A percentile compares a stretch with the other conserved stretches of the same genome.
Evolutionary conservation across 2,329 filamentous ascomycete species (phyloP).

Genomic region (Hypoxylon sp.): DNA sequence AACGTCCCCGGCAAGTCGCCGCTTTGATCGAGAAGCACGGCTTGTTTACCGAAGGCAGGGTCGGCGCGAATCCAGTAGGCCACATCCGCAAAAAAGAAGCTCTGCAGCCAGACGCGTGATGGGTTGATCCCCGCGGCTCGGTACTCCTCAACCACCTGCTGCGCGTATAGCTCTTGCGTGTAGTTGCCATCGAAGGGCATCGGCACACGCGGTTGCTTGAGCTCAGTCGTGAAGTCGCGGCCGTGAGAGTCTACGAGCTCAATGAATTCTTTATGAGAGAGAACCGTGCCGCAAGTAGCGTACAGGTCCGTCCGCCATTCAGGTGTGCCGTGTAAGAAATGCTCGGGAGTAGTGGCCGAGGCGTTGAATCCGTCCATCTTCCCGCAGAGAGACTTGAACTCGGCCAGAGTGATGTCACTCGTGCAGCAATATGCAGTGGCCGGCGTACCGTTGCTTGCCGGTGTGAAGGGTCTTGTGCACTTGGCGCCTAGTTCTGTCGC

Average conservation of each 20-base stretch:
- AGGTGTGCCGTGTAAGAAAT: slow-evolving; percentile 72
- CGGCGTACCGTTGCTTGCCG: slow-evolving; percentile 63
- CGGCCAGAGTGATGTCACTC: slow-evolving; percentile 76
- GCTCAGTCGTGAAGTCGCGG: slow-evolving; percentile 75
- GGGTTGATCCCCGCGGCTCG: slow-evolving; percentile 66
- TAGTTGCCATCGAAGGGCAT: slow-evolving; percentile 78
- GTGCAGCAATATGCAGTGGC: slow-evolving; percentile 79
- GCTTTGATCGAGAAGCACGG: slow-evolving; percentile 75
- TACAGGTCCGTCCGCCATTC: slow-evolving; percentile 77
- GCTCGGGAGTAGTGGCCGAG: slow-evolving; percentile 69
- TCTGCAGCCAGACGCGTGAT: slow-evolving; percentile 72
- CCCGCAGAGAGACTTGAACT: slow-evolving; percentile 77
- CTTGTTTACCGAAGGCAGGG: slow-evolving; percentile 72
- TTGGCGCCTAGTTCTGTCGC: slow-evolving; percentile 73
- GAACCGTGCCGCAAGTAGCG: slow-evolving; percentile 72
- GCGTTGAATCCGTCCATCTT: slow-evolving; percentile 78
- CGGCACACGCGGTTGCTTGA: slow-evolving; percentile 77
- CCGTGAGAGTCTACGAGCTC: slow-evolving; percentile 69
- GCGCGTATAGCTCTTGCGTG: slow-evolving; percentile 75
- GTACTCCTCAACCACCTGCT: slow-evolving; percentile 76
- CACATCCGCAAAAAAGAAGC: slow-evolving; percentile 74
- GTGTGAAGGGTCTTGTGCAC: slow-evolving; percentile 73
- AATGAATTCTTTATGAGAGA: slow-evolving; percentile 75
- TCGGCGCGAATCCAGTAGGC: slow-evolving; percentile 76
- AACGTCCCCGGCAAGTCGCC: slow-evolving; percentile 69